These are phyloP conservation scores for Stachybotrys chartarum DNA, from an alignment of 2,329 filamentous ascomycete species.

Conservation along the genomic window DNA sequence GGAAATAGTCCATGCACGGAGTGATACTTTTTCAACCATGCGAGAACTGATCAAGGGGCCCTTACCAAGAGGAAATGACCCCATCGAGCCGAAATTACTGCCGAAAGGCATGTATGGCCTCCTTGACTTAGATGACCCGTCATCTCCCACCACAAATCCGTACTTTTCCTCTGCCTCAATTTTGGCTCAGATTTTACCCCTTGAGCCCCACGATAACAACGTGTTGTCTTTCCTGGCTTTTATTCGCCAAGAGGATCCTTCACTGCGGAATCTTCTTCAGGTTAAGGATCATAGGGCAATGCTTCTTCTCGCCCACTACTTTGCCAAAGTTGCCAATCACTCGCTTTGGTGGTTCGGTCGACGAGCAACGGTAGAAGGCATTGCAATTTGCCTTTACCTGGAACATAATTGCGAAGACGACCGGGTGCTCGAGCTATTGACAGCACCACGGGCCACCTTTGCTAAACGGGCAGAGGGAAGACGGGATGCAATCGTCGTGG, in stretches of 20 bases:
- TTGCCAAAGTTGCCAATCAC: slow-evolving; percentile 35
- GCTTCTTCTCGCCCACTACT: slow-evolving; percentile 51
- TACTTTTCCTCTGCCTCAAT: slow-evolving; percentile 26
- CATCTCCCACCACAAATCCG: slow-evolving; percentile 16
- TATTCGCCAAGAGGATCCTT: slow-evolving; percentile 33
- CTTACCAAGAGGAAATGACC: slow-evolving; percentile 5
- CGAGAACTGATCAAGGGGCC: not conserved
- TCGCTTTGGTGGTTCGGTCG: slow-evolving; percentile 40
- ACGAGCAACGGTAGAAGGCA: slow-evolving; percentile 38
- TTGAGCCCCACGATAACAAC: slow-evolving; percentile 28
- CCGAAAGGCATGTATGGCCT: slow-evolving; percentile 21
- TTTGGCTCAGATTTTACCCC: slow-evolving; percentile 28
- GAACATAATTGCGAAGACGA: not conserved
- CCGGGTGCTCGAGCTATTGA: not conserved
- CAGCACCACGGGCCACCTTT: not conserved
- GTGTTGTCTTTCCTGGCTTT: slow-evolving; percentile 40
- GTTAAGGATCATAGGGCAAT: slow-evolving; percentile 45
- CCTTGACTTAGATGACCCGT: slow-evolving; percentile 14
- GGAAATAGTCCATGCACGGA: slow-evolving; percentile 35
- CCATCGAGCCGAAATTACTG: slow-evolving; percentile 14
- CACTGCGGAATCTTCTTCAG: slow-evolving; percentile 37
- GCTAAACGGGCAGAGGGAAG: too few species aligned
- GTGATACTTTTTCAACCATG: slow-evolving; percentile 35
- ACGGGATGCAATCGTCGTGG: too few species aligned
- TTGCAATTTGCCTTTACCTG: not conserved